A percentile compares a stretch with the other conserved stretches of the same genome.
Conservation (phyloP, 805 yeast genomes). For the Debaryomyces maramus region DNA sequence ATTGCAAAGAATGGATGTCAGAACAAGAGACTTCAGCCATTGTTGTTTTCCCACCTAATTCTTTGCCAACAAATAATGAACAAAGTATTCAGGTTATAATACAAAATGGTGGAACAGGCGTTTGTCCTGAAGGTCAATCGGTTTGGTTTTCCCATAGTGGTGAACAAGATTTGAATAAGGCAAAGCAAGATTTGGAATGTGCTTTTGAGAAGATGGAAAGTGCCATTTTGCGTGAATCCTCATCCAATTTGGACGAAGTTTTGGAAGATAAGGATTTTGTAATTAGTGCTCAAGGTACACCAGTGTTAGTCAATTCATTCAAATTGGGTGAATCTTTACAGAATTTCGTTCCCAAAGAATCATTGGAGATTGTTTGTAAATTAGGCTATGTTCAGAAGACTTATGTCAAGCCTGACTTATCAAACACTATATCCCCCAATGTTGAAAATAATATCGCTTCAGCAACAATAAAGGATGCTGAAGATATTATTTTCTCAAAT, state of each 20-base stretch:
- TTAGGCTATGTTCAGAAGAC: slow-evolving; percentile 41
- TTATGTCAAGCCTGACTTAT: slow-evolving; percentile 36
- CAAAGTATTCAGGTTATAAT: slow-evolving; percentile 84
- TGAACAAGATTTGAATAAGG: slow-evolving; percentile 63
- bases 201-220: slow-evolving; percentile 81
- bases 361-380: slow-evolving; percentile 45
- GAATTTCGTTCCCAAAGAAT: slow-evolving; percentile 80
- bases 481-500: slow-evolving; percentile 47
- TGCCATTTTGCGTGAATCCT: slow-evolving; percentile 75
- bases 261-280: slow-evolving; percentile 53
- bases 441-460: slow-evolving; percentile 25
- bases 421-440: slow-evolving; percentile 35
- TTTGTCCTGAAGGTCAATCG: slow-evolving; percentile 82
- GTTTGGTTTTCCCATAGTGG: slow-evolving; percentile 87
- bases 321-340: slow-evolving; percentile 83
- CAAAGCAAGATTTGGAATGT: slow-evolving; percentile 72
- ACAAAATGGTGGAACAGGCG: slow-evolving; percentile 83
- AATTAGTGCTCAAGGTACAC: slow-evolving; percentile 50
- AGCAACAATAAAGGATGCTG: slow-evolving; percentile 34
- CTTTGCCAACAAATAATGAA: slow-evolving; percentile 63
- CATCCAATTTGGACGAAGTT: slow-evolving; percentile 47
- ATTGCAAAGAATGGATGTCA: slow-evolving; percentile 89
- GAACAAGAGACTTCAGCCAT: slow-evolving; percentile 82
- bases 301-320: slow-evolving; percentile 70
- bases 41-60: slow-evolving; percentile 88